Evolutionary conservation across 1,139 yeast species (phyloP).

Genomic region (Yamadazyma dushanensis): DNA sequence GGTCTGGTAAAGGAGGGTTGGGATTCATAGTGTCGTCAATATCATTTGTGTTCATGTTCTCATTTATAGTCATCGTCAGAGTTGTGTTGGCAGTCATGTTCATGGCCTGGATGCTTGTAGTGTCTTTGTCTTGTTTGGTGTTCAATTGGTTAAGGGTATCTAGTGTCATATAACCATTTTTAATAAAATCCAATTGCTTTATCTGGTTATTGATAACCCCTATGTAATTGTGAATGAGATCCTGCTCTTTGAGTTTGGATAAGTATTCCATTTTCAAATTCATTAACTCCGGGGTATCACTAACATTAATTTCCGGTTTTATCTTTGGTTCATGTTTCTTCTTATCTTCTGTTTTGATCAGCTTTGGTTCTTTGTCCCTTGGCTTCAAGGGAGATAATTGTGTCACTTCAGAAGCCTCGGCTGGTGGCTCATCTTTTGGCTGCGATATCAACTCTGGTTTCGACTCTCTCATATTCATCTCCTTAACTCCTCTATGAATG

Average conservation of each 20-base stretch:
- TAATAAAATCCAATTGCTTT: conserved; percentile 46
- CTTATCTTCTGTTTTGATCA: background rate
- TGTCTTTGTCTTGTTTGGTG: background rate
- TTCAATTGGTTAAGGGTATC: conserved; percentile 36
- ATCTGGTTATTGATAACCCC: conserved; percentile 47
- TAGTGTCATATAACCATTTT: conserved; percentile 47
- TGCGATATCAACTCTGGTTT: too few species aligned
- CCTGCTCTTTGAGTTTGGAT: conserved; percentile 46
- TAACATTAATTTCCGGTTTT: background rate
- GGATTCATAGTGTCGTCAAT: conserved; percentile 1
- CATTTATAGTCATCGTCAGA: background rate
- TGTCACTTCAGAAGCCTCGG: too few species aligned
- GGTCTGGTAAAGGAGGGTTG: background rate
- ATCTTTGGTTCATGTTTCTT: too few species aligned
- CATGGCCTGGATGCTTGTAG: background rate
- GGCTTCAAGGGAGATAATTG: background rate
- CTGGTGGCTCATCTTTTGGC: too few species aligned
- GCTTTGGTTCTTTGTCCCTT: background rate
- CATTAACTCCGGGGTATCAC: conserved; percentile 20
- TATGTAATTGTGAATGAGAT: conserved; percentile 43
- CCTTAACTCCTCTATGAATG: conserved; percentile 10
- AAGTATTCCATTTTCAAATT: conserved; percentile 35
- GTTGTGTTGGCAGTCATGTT: background rate
- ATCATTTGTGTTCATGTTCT: conserved; percentile 2
- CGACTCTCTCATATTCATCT: conserved; percentile 8